These are phyloP conservation scores for Staphylotrichum longicolle DNA, from an alignment of 495 filamentous ascomycete genomes.

Conservation along the genomic window DNA sequence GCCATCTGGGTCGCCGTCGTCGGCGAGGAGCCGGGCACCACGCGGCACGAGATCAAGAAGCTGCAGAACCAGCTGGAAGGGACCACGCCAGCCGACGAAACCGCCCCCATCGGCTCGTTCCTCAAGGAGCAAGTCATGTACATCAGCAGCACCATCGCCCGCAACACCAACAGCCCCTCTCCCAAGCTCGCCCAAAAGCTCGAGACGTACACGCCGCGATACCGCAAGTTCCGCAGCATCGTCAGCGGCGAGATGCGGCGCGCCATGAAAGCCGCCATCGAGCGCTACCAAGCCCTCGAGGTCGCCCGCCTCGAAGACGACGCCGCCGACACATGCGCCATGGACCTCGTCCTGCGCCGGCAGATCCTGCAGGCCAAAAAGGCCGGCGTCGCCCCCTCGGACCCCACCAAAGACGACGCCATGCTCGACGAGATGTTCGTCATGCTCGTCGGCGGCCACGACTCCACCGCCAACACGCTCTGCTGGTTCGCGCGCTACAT, in stretches of 20 bases:
- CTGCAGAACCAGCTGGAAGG: conserved; percentile 21
- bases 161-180: conserved; percentile 11
- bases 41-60: conserved; percentile 24
- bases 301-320: conserved; percentile 22
- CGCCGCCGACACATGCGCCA: conserved; percentile 34
- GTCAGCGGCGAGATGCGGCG: conserved; percentile 25
- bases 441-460: conserved; percentile 28
- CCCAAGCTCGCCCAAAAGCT: conserved; percentile 22
- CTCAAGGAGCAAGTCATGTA: conserved; percentile 29
- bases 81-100: neutral
- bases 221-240: conserved; percentile 24
- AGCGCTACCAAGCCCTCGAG: conserved; percentile 26
- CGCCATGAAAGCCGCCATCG: conserved; percentile 26
- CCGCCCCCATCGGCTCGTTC: conserved; percentile 1
- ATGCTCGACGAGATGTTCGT: conserved; percentile 35
- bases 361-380: conserved; percentile 32
- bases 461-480: conserved; percentile 33
- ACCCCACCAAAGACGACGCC: conserved; percentile 28
- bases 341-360: conserved; percentile 39
- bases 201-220: conserved; percentile 24
- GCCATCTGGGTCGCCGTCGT: conserved; percentile 37
- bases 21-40: conserved; percentile 29
- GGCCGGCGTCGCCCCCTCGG: conserved; percentile 23
- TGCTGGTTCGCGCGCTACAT: conserved; percentile 40
- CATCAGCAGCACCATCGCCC: conserved; percentile 24